Conservation (phyloP, 2,329 filamentous ascomycete species). For the Alternaria dauci region DNA sequence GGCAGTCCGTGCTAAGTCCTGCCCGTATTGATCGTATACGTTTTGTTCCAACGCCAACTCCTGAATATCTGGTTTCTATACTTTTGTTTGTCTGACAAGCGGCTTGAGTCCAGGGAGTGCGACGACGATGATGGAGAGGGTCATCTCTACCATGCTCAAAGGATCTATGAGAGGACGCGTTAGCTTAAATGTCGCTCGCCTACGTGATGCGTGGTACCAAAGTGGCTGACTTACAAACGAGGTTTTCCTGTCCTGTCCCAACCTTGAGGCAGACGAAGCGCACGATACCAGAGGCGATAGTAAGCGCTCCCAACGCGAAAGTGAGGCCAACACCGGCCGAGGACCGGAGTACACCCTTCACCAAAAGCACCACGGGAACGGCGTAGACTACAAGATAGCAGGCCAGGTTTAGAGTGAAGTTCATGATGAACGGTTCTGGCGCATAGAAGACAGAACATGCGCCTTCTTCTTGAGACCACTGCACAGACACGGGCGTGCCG, state of each 20-base stretch:
- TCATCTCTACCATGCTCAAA: constrained; percentile 35
- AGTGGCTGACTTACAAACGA: constrained; percentile 31
- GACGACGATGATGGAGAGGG: constrained; percentile 34
- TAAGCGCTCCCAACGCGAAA: constrained; percentile 28
- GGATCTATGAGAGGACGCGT: constrained; percentile 14
- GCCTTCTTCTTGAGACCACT: constrained; percentile 34
- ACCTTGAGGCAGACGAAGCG: constrained; percentile 30
- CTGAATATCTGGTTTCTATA: not conserved
- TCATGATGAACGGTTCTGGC: constrained; percentile 35
- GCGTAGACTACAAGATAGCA: constrained; percentile 33
- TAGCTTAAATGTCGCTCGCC: not conserved
- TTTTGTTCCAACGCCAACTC: too few species aligned
- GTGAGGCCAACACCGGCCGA: constrained; percentile 27
- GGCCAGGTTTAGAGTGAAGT: constrained; percentile 34
- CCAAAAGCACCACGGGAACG: constrained; percentile 22
- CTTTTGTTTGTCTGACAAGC: constrained; percentile 8
- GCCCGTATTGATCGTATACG: too few species aligned
- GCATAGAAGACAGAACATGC: constrained; percentile 36
- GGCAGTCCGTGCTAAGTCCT: not conserved
- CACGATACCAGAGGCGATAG: constrained; percentile 29
- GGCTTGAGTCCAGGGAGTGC: constrained; percentile 32
- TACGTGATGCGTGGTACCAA: fast-evolving
- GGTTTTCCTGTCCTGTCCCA: constrained; percentile 32
- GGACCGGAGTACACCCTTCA: constrained; percentile 15
- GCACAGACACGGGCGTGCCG: constrained; percentile 25